Evolutionary conservation across 768 basidiomycete genomes (phyloP), one percentile per base, ranked within the genome.

Genomic region (Trametes coccinea): DNA sequence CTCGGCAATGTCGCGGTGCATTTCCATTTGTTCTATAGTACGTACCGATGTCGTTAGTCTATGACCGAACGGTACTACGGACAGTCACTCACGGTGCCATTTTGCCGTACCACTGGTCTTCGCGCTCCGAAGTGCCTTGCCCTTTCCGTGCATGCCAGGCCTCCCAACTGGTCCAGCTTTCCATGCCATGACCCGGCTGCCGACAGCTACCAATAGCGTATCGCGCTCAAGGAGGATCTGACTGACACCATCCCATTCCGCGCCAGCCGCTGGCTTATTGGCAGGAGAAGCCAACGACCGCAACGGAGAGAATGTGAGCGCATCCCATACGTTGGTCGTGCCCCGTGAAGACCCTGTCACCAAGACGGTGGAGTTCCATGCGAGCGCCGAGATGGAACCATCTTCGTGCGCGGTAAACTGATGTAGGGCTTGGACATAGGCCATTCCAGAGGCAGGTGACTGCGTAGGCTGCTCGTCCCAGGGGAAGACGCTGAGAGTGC

Each of bases 301-400:
- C 49, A 92, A 67, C 4, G 75, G 79, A 37, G 78, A 78, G 34
- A 91, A 79, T 0, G 84, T 87, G 63, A 91, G 74, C 2, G 82
- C 81, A 65, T 93, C 89, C 79, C 85, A 90, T 13, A 89, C 77
- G 16, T 74, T 77, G 2, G 85, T 79, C 5, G 78, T 76, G 3
- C 92, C 92, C 2, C 78, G 72, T 0, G 81, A 77, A 27, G 88
- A 89, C 31, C 92, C 92, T 0, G 86, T 87, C 11, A 83, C 79
- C 49, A 93, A 74, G 14, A 84, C 76, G n/a, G 78, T 59, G 3
- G 82, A 76, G 59, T 83, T 86, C 80, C 87, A 83, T 1, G 82
- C 78, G 17, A 93, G 74, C 11, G 86, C 81, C 4, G 87, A 87
- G 29, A 93, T 79, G 0, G 84, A 74, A 0, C 82, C 86, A 63